Percentiles rank a stretch among this genome's conserved stretches.
These are phyloP conservation scores for Eurotiales sp. DNA, from an alignment of 2,329 filamentous ascomycete species.

Conservation along the genomic window DNA sequence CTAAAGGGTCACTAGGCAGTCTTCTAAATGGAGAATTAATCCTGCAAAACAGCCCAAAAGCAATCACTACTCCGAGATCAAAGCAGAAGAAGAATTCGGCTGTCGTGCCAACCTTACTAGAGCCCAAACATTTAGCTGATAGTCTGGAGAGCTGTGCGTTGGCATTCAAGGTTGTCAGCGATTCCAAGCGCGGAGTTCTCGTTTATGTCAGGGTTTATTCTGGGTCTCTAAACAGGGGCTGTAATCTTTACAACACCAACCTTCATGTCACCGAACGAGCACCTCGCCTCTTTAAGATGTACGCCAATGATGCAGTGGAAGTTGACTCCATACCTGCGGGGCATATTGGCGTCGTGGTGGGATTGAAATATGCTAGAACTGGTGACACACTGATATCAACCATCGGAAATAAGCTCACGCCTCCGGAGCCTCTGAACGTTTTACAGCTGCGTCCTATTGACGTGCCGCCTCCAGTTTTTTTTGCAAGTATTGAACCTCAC, in stretches of 20 bases:
- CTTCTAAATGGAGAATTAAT: conserved; percentile 46
- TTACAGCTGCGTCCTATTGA: conserved; percentile 83
- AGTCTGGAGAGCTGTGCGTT: conserved; percentile 68
- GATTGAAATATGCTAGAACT: conserved; percentile 85
- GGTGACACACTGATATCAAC: conserved; percentile 87
- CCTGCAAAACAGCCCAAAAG: conserved; percentile 31
- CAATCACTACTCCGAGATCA: conserved; percentile 31
- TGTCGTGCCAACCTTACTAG: conserved; percentile 42
- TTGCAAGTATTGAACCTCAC: conserved; percentile 84
- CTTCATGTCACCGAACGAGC: conserved; percentile 74
- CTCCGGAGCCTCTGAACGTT: conserved; percentile 65
- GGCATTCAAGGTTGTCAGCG: conserved; percentile 91
- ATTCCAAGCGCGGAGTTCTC: conserved; percentile 77
- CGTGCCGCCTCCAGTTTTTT: conserved; percentile 91
- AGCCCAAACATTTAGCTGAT: conserved; percentile 42
- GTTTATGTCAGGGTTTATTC: conserved; percentile 93
- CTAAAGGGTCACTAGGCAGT: conserved; percentile 52
- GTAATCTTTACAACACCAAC: conserved; percentile 81
- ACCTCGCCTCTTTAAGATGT: conserved; percentile 81
- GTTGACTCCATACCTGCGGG: conserved; percentile 75
- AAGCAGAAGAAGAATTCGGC: conserved; percentile 42
- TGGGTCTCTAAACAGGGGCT: conserved; percentile 70
- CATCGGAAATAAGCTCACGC: conserved; percentile 58
- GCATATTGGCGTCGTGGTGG: conserved; percentile 90
- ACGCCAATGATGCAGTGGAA: conserved; percentile 81